These are phyloP conservation scores for Penicillium decumbens DNA, from an alignment of 2,329 filamentous ascomycete genomes.

Conservation along the genomic window DNA sequence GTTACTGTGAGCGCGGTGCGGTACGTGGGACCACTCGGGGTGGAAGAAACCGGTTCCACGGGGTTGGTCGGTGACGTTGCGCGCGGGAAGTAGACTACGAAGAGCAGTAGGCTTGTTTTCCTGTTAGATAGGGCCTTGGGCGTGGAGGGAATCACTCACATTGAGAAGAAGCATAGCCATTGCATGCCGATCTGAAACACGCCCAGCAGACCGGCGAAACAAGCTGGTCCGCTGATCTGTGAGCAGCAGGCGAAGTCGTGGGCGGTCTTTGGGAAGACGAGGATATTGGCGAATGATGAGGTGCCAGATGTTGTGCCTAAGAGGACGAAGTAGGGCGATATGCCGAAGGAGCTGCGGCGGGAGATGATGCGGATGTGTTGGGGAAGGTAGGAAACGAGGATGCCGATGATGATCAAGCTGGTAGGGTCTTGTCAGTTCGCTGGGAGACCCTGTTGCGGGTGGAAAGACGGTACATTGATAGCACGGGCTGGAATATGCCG, in stretches of 20 bases:
- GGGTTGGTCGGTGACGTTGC: slow-evolving; percentile 49
- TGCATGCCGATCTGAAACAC: slow-evolving; percentile 88
- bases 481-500: slow-evolving; percentile 37
- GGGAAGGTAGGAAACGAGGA: slow-evolving; percentile 87
- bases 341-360: slow-evolving; percentile 81
- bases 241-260: slow-evolving; percentile 81
- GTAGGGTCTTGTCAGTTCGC: slow-evolving; percentile 10
- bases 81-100: slow-evolving; percentile 86
- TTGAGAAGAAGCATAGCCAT: slow-evolving; percentile 85
- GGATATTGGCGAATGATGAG: slow-evolving; percentile 85
- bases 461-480: slow-evolving; percentile 17
- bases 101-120: slow-evolving; percentile 70
- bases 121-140: neutral
- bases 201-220: slow-evolving; percentile 77
- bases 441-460: neutral
- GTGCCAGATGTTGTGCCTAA: slow-evolving; percentile 89
- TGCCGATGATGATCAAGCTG: slow-evolving; percentile 75
- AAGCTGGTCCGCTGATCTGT: slow-evolving; percentile 74
- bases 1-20: slow-evolving; percentile 75
- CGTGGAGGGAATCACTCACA: slow-evolving; percentile 55
- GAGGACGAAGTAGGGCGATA: slow-evolving; percentile 91
- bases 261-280: slow-evolving; percentile 77
- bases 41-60: slow-evolving; percentile 33
- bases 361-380: slow-evolving; percentile 90
- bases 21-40: slow-evolving; percentile 58